These are phyloP conservation scores for Candolleomyces aberdarensis DNA, from an alignment of 768 basidiomycete species.

Conservation along the genomic window DNA sequence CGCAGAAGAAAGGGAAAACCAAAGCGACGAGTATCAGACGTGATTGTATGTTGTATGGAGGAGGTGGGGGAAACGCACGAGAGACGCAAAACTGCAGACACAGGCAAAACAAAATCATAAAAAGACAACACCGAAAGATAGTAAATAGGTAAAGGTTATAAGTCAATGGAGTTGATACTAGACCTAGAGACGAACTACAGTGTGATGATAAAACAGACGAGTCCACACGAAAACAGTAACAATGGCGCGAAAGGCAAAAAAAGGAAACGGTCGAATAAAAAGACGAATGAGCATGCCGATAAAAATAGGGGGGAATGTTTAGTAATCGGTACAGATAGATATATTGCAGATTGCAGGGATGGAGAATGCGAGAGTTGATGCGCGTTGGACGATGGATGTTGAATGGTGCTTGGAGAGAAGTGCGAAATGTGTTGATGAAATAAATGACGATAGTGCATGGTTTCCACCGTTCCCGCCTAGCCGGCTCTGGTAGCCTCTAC, in stretches of 20 bases:
- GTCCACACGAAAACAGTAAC: conserved; percentile 9
- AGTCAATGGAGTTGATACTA: conserved; percentile 5
- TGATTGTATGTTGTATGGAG: conserved; percentile 5
- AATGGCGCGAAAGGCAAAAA: conserved; percentile 1
- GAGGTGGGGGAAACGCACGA: background rate
- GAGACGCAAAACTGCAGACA: background rate
- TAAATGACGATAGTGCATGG: conserved; percentile 8
- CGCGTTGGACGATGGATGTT: conserved; percentile 13
- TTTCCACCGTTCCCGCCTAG: conserved; percentile 22
- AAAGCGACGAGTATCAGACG: conserved; percentile 1
- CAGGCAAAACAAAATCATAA: background rate
- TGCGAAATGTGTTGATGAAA: conserved; percentile 14
- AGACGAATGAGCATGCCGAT: conserved; percentile 12
- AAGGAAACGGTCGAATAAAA: conserved; percentile 10
- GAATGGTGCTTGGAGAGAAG: conserved; percentile 16
- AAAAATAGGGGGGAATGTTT: conserved; percentile 17
- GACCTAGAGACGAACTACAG: background rate
- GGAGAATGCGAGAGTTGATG: conserved; percentile 12
- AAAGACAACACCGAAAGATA: conserved; percentile 5
- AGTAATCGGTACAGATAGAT: conserved; percentile 17
- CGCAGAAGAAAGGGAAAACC: conserved; percentile 4
- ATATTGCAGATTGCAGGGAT: conserved; percentile 12
- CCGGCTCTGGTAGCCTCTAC: conserved; percentile 49
- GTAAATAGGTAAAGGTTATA: background rate
- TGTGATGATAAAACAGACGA: conserved; percentile 3